These are phyloP conservation scores for Sporothrix brunneoviolacea DNA, from an alignment of 2,329 filamentous ascomycete species.

Conservation along the genomic window DNA sequence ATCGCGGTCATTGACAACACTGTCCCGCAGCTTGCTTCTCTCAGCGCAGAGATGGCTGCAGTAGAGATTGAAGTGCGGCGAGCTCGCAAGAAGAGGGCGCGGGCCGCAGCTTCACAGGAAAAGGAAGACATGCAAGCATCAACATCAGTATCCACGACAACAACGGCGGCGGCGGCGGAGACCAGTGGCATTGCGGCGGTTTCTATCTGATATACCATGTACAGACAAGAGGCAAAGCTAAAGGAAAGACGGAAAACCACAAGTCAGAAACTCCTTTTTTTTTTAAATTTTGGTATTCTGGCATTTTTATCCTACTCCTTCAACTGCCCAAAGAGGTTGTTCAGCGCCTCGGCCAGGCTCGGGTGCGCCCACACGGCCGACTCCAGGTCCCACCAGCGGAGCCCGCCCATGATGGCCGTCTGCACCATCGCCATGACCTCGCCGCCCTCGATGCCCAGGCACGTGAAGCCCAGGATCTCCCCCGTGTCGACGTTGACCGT, in stretches of 20 bases:
- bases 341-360: conserved; percentile 43
- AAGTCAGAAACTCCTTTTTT: too few relatives aligned
- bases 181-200: background rate
- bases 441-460: conserved; percentile 44
- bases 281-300: too few relatives aligned
- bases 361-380: conserved; percentile 46
- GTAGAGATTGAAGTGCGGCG: conserved; percentile 64
- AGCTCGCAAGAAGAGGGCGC: conserved; percentile 47
- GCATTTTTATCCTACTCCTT: conserved; percentile 22
- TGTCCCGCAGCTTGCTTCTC: conserved; percentile 49
- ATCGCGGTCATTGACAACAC: conserved; percentile 48
- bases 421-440: conserved; percentile 49
- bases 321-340: conserved; percentile 42
- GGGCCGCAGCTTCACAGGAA: conserved; percentile 18
- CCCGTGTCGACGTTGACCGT: conserved; percentile 40
- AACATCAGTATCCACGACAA: too few relatives aligned
- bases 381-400: conserved; percentile 39
- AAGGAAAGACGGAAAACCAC: too few relatives aligned
- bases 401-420: conserved; percentile 43
- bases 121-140: conserved; percentile 6
- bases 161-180: background rate
- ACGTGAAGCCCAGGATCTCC: conserved; percentile 44
- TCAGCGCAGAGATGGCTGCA: conserved; percentile 55
- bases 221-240: too few relatives aligned
- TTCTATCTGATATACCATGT: background rate